phyloP scores from a whole-genome alignment of 177 flowering plant species.

The Tripterygium wilfordii region DNA sequence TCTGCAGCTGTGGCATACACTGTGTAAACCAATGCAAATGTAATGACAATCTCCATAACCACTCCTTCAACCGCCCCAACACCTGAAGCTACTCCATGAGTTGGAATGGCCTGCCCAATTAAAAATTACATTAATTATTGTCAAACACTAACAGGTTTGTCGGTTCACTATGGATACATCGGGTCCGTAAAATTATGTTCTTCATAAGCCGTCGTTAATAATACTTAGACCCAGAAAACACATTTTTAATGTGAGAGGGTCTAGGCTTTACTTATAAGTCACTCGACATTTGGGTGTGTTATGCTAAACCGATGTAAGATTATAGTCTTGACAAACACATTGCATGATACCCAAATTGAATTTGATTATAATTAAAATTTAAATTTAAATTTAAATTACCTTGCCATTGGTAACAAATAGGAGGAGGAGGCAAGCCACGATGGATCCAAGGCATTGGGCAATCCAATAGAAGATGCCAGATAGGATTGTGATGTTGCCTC shows the following conservation, averaged over 20 bases:
- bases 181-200: too few species aligned
- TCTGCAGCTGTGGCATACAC: conserved; percentile 79
- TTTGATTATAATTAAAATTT: not conserved
- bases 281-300: too few species aligned
- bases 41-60: conserved; percentile 59
- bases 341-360: too few species aligned
- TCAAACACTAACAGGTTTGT: too few species aligned
- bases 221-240: too few species aligned
- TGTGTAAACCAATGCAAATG: conserved; percentile 70
- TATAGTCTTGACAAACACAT: too few species aligned
- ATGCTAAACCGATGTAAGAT: too few species aligned
- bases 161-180: too few species aligned
- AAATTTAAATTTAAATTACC: conserved; percentile 19
- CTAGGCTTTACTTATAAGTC: too few species aligned
- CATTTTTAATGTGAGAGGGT: too few species aligned
- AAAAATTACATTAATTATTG: too few species aligned
- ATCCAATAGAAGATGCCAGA: conserved; percentile 69
- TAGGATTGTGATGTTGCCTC: conserved; percentile 68
- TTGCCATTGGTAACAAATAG: conserved; percentile 44
- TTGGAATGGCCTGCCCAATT: conserved; percentile 44
- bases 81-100: conserved; percentile 54
- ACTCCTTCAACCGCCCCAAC: conserved; percentile 37
- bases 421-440: conserved; percentile 67
- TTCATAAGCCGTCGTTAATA: too few species aligned
- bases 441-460: conserved; percentile 67